Base-by-base conservation (phyloP, 768 basidiomycete genomes). In the Rhodotorula graminis region DNA sequence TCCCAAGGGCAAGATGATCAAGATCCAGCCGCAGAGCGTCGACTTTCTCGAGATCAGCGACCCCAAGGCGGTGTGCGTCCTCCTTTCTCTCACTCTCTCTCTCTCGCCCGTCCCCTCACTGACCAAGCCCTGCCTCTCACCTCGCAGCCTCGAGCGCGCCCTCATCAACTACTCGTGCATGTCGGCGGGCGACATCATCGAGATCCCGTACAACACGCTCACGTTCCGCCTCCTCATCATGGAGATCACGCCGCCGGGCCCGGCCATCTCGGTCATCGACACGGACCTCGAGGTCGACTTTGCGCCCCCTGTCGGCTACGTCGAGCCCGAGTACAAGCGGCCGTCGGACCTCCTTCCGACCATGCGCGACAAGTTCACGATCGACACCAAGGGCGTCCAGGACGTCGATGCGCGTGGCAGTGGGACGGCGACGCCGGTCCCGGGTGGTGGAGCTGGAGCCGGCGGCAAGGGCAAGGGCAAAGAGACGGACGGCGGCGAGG, bases 241-340 rank as follows among this genome's bases (percentile, higher is more conserved):
- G 92, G 95, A 98, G 82, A 87, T 89, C 19, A 86, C 84, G 58
- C 93, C 93, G 3, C 90, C 90, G 15, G 91, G 89, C 29, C 87
- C 87, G 69, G 95, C 93, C 15, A 97, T 99, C 77, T 88, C 84
- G 61, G 87, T 97, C 64, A 82, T 96, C 64, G 93, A 99, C 79
- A 97, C 93, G 0, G 96, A 99, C 85, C 87, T 99, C 2, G 94
- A 97, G 76, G 96, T 98, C 67, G 96, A 99, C 81, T 98, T 98
- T 79, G 96, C 91, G 1, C 83, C 93, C 2, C 95, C 95, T 0
- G 80, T 83, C 55, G 83, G 82, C 52, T 99, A 98, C 80, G 90
- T 93, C 49, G 96, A 98, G 80, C 96, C 96, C 3, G 89, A 93
- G 76, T 86, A 90, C 59, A 77, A 74, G 66, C 73, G 61, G 71